Conservation (phyloP, 192 early-diverging fungal genomes). For the Coemansia sp. region DNA sequence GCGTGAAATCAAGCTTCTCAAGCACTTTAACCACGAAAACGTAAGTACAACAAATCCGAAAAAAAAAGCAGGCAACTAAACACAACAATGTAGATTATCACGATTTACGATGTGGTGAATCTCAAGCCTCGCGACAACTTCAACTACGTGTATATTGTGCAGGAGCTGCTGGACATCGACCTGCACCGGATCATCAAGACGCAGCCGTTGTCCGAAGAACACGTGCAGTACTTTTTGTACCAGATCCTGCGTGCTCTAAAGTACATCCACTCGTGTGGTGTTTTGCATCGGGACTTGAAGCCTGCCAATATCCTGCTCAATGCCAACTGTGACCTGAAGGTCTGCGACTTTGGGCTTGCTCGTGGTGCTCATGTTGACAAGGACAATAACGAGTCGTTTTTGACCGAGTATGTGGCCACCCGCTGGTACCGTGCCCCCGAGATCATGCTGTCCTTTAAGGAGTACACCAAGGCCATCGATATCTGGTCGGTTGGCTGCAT, state of each 20-base stretch:
- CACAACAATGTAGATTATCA: conserved; percentile 39
- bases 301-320: conserved; percentile 97
- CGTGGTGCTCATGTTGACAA: conserved; percentile 80
- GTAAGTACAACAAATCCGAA: conserved; percentile 34
- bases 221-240: conserved; percentile 90
- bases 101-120: conserved; percentile 51
- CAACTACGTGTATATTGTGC: conserved; percentile 56
- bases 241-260: conserved; percentile 86
- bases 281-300: conserved; percentile 95
- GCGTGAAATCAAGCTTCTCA: conserved; percentile 81
- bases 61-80: not conserved
- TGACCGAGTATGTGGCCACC: conserved; percentile 96
- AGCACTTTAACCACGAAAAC: conserved; percentile 83
- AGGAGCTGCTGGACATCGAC: conserved; percentile 88
- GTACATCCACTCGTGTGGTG: conserved; percentile 90
- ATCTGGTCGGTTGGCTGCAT: conserved; percentile 93
- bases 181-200: conserved; percentile 87
- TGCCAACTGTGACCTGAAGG: conserved; percentile 97
- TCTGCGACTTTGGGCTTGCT: conserved; percentile 98
- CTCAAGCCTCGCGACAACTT: conserved; percentile 50
- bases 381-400: conserved; percentile 80
- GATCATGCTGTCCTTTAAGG: conserved; percentile 95
- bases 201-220: conserved; percentile 78
- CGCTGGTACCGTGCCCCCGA: conserved; percentile 94
- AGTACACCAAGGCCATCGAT: conserved; percentile 98